Base-by-base conservation (phyloP, 176 grass and related monocot species). In the Metroxylon sagu region DNA sequence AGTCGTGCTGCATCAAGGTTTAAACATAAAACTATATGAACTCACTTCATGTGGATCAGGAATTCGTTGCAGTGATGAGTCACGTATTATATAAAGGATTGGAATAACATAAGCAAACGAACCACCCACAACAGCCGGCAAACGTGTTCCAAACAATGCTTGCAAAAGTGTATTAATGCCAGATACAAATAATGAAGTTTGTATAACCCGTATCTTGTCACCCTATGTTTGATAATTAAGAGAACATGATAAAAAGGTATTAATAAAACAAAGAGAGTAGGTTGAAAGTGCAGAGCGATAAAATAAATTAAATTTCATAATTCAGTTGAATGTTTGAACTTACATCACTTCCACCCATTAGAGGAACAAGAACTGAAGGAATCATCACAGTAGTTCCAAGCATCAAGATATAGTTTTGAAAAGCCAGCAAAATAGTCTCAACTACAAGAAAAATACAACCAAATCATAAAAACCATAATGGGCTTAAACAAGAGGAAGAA, bases 31-130 rank as follows among this genome's bases (percentile, higher is more conserved):
- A 43, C 12, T 43, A 43, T 43, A 43, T 43, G 35, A 57, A 83
- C 80, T 77, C 60, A 83, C 80, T 56, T 73, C 74, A 31, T 77
- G 73, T 51, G 67, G 67, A 53, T 83, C 68, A 15, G 80, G 23
- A 18, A 83, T 83, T 52, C 50, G 62, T 77, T 69, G 80, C 48
- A 83, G 69, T 25, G 80, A 68, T 14, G 80, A 76, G 39, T 83
- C 80, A 29, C 43, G 49, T 68, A 77, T 83, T 51, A 83, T 77
- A 63, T 83, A 83, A 68, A 83, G 74, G 62, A 83, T 77, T 29
- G 80, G 80, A 63, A 83, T 68, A 50, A 83, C 69, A 77, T 73
- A 83, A 50, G 80, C 62, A 53, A 83, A 83, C 58, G 80, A 83
- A 39, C 80, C 80, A 67, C 80, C 74, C 14, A 83, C 64, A 57